Evolutionary conservation across 2,329 filamentous ascomycete species (phyloP), one percentile per base, ranked within the genome.

Genomic region (Botrytis fabae): DNA sequence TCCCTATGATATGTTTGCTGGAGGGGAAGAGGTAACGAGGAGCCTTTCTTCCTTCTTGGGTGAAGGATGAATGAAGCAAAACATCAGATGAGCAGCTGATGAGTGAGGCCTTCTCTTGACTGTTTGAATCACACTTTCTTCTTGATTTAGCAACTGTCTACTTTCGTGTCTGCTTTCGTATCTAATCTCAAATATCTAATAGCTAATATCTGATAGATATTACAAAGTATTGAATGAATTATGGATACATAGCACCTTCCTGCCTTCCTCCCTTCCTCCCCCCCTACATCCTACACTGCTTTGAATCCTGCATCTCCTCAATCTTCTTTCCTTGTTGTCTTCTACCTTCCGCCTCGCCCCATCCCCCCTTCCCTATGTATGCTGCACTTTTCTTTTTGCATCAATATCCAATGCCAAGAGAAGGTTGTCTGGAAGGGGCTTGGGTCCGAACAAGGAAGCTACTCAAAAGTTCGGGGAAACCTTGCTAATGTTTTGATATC

Each of bases 401-500:
- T 65, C 48, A 44, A 25, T 35, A 35, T 20, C 20, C 14, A 25
- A 42, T 63, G 38, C 40, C 38, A 42, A 63, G 44, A 12, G 20
- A 20, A 44, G n/a, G 20, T 32, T 44, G 44, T 63, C 61, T 42
- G 18, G 40, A 72, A 72, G 40, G 25, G 42, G 42, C 46, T 65
- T 44, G 46, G 59, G 32, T 35, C 65, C 65, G 40, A 28, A 59
- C 54, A 57, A 66, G 62, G 70, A 54, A 68, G 63, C 28, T 48
- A n/a, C 35, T 62, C 48, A 9, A 28, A 66, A 48, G 46, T 66
- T 64, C 38, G 69, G 69, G 61, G 69, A 71, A 71, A 54, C 69
- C 69, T 71, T 71, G 69, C 25, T 57, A 25, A 32, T 35, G 10
- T 54, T 57, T 48, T 51, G 44, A 38, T 38, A 44, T 28, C 14